These are phyloP conservation scores for Venturia aucupariae DNA, from an alignment of 2,329 filamentous ascomycete genomes.

Conservation along the genomic window DNA sequence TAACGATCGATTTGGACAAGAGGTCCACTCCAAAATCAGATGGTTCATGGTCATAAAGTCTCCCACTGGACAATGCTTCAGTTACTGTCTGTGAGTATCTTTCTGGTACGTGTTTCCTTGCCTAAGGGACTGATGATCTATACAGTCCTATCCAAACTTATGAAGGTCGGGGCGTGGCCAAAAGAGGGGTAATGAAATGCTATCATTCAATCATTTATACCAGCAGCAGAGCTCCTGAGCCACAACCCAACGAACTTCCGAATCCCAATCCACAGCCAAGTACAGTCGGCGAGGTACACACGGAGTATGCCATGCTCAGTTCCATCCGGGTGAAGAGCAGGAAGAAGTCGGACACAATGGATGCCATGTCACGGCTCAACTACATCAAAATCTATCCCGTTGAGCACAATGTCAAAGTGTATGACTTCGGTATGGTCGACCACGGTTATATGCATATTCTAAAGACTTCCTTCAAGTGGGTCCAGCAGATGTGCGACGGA, in stretches of 20 bases:
- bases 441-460: slow-evolving; percentile 13
- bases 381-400: slow-evolving; percentile 23
- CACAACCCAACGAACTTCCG: slow-evolving; percentile 1
- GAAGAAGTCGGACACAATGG: slow-evolving; percentile 17
- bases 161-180: slow-evolving; percentile 17
- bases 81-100: slow-evolving; percentile 17
- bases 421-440: slow-evolving; percentile 21
- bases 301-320: slow-evolving; percentile 8
- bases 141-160: slow-evolving; percentile 22
- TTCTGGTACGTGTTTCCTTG: not conserved
- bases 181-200: slow-evolving; percentile 16
- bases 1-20: not conserved
- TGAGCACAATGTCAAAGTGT: slow-evolving; percentile 24
- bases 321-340: slow-evolving; percentile 17
- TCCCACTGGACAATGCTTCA: slow-evolving; percentile 5
- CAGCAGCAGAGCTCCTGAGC: not conserved
- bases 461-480: slow-evolving; percentile 13
- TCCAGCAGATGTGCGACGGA: not conserved
- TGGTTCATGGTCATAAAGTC: slow-evolving; percentile 1
- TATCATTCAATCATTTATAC: slow-evolving; percentile 20
- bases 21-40: slow-evolving; percentile 1
- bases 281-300: not conserved
- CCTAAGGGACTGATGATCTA: not conserved
- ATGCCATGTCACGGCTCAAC: slow-evolving; percentile 20
- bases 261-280: not conserved